Conservation (phyloP, 148 eudicot species). For the Rhododendron kiyosumense region DNA sequence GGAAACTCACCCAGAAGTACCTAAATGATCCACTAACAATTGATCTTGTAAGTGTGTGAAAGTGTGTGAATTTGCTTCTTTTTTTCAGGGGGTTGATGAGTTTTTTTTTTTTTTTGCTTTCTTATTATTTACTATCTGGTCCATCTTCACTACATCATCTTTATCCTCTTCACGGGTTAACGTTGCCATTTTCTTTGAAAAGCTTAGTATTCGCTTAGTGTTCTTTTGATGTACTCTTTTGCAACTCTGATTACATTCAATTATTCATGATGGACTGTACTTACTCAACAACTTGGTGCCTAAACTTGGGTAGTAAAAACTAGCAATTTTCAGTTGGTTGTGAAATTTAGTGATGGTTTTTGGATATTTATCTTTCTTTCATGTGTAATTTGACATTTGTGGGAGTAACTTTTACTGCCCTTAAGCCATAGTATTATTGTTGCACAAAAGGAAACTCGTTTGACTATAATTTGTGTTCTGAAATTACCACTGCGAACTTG, state of each 20-base stretch:
- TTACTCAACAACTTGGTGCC: not conserved
- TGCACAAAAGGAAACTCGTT: not conserved
- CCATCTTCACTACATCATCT: not conserved
- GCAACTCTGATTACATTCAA: not conserved
- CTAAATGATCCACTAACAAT: slow-evolving; percentile 63
- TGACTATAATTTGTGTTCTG: not conserved
- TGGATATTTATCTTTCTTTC: not conserved
- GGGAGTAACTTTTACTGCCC: not conserved
- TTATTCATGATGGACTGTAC: not conserved
- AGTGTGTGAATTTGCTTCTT: slow-evolving; percentile 21
- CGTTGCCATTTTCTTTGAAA: not conserved
- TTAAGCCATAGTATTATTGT: not conserved
- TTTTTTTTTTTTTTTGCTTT: not conserved
- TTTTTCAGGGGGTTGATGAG: not conserved
- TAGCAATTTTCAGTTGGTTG: not conserved
- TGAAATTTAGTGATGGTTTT: not conserved
- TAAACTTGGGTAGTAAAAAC: not conserved
- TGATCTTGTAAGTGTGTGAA: slow-evolving; percentile 64
- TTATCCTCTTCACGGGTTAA: not conserved
- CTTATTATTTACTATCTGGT: not conserved
- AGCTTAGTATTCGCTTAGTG: not conserved
- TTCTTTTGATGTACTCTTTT: not conserved
- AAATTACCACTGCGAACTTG: not conserved
- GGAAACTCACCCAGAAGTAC: slow-evolving; percentile 65
- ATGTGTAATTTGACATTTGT: not conserved